Evolutionary conservation across 2,329 filamentous ascomycete genomes (phyloP), one percentile per base, ranked within the genome.

Genomic region (Trichoderma lentiforme): DNA sequence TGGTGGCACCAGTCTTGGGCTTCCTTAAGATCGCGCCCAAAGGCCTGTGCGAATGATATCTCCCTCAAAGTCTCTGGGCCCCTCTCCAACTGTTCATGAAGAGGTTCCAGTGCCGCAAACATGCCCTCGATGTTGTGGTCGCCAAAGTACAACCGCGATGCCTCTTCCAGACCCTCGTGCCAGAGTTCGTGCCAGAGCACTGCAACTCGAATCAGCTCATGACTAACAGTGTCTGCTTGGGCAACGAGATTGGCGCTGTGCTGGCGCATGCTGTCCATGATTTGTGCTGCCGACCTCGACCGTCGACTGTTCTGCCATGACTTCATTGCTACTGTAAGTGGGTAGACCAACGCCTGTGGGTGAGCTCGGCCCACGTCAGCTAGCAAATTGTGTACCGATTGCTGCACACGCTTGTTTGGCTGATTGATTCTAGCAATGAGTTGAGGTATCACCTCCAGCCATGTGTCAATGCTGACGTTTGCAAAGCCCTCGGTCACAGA

Each of bases 101-200:
- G 86, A 7, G 97, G 97, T 64, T 92, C 92, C 6, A 99, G 88
- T 0, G 93, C 95, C 12, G 90, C 88, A 80, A 99, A 96, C 96
- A 99, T 99, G 78, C 95, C 97, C 73, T 98, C 93, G 58, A 98
- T 96, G 81, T 99, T 97, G 78, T 97, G 92, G 77, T 98, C 95
- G 73, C 95, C 96, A 82, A 99, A 99, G 85, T 98, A 99, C 21
- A 99, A 86, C 68, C 96, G 90, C 36, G 94, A 98, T 1, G 96
- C 97, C 83, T 99, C 97, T 82, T 99, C 96, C 18, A 99, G 86
- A 32, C 93, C 97, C 82, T 99, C 97, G 76, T 99, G 96, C 96
- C 96, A 99, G 75, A 97, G 92, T 79, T 99, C 96, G 79, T 99
- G 96, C 97, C 97, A 99, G 28, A 99, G 83, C 2, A 99, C 95